phyloP scores from a whole-genome alignment of 2,329 filamentous ascomycete genomes.

The Aureobasidium mangrovei region DNA sequence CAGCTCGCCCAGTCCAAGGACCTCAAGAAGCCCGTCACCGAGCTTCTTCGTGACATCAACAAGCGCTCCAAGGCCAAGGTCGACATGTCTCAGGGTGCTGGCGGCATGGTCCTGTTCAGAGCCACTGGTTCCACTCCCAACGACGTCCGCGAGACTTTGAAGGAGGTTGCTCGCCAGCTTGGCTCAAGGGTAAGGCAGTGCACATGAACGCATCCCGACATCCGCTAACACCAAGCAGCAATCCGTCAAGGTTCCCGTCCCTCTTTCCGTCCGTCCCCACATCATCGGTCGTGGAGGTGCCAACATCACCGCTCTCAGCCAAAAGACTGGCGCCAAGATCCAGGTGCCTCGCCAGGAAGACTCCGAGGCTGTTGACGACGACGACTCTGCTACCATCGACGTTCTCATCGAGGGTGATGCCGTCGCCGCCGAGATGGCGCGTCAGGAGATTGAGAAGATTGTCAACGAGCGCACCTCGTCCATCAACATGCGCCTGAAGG shows the following conservation, averaged over 20 bases:
- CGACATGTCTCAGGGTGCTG: constrained; percentile 63
- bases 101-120: constrained; percentile 69
- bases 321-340: constrained; percentile 81
- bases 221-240: constrained; percentile 36
- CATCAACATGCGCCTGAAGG: constrained; percentile 70
- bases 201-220: not conserved
- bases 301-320: constrained; percentile 82
- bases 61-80: constrained; percentile 82
- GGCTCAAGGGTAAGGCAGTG: constrained; percentile 61
- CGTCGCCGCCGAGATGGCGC: constrained; percentile 74
- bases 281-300: constrained; percentile 90
- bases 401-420: constrained; percentile 87
- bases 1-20: constrained; percentile 69
- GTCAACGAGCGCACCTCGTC: constrained; percentile 77
- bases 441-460: constrained; percentile 76
- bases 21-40: constrained; percentile 74
- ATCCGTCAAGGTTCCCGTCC: constrained; percentile 68
- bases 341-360: constrained; percentile 79
- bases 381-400: constrained; percentile 70
- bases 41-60: constrained; percentile 87
- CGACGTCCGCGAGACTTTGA: constrained; percentile 76
- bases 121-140: constrained; percentile 69
- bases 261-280: constrained; percentile 71
- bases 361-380: constrained; percentile 46
- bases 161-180: constrained; percentile 80